A percentile compares a stretch with the other conserved stretches of the same genome.
Conservation (phyloP, 371 early-diverging fungal species). For the Agmasoma carcini region DNA sequence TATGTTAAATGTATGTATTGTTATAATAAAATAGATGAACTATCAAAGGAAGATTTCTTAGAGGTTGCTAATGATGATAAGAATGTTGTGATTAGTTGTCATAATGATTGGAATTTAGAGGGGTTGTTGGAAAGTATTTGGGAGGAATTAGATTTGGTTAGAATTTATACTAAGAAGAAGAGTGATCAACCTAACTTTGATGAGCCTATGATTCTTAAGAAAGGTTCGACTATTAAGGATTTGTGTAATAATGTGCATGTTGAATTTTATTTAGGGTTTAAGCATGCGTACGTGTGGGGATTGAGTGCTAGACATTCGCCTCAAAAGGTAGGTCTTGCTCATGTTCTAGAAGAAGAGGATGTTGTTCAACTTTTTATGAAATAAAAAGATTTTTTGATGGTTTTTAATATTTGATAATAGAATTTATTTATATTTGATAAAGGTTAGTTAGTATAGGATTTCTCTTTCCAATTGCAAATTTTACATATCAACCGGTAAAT, state of each 20-base stretch:
- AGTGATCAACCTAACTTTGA: slow-evolving; percentile 39
- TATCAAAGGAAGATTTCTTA: slow-evolving; percentile 43
- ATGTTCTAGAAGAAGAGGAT: slow-evolving; percentile 50
- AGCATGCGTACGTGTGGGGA: slow-evolving; percentile 52
- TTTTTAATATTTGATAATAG: too few relatives aligned
- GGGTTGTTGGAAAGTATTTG: slow-evolving; percentile 45
- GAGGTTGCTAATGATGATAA: slow-evolving; percentile 29
- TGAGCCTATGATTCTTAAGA: slow-evolving; percentile 41
- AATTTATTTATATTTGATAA: too few relatives aligned
- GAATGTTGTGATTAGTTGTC: slow-evolving; percentile 43
- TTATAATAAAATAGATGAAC: slow-evolving; percentile 51
- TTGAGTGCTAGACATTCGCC: slow-evolving; percentile 51
- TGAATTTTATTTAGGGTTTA: slow-evolving; percentile 46
- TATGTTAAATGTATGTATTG: slow-evolving; percentile 47
- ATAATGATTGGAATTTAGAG: slow-evolving; percentile 49
- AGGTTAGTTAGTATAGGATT: too few relatives aligned
- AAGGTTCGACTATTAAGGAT: slow-evolving; percentile 37
- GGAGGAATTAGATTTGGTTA: slow-evolving; percentile 41
- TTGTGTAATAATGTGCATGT: slow-evolving; percentile 48
- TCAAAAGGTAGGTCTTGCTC: slow-evolving; percentile 49
- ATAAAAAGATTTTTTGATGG: slow-evolving; percentile 2
- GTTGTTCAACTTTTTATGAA: slow-evolving; percentile 48
- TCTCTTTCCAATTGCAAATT: too few relatives aligned
- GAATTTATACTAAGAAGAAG: slow-evolving; percentile 49
- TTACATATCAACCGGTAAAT: too few relatives aligned